Conservation (phyloP, 1,284 basidiomycete species). For the Cryptococcus depauperatus region DNA sequence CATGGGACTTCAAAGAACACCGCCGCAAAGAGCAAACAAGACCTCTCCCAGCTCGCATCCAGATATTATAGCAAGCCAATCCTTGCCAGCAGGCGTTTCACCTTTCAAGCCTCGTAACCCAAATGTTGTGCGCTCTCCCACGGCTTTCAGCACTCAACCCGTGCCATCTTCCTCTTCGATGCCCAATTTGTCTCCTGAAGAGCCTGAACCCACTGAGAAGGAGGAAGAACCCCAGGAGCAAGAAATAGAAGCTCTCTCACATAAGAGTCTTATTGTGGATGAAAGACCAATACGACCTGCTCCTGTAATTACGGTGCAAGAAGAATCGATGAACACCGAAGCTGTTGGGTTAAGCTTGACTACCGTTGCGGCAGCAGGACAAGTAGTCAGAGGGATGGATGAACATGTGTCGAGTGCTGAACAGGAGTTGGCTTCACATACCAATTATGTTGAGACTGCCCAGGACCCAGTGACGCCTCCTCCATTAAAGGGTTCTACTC, state of each 20-base stretch:
- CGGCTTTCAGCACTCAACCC: background rate
- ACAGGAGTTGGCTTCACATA: conserved; percentile 1
- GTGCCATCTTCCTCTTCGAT: background rate
- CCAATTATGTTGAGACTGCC: background rate
- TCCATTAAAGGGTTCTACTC: background rate
- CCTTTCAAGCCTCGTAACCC: conserved; percentile 21
- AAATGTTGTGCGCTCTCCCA: conserved; percentile 16
- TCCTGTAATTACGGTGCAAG: conserved; percentile 1
- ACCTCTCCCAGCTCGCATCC: background rate
- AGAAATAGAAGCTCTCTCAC: background rate
- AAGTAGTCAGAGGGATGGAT: too few relatives aligned
- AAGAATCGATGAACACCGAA: conserved; percentile 5
- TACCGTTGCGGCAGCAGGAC: background rate
- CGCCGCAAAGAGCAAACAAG: conserved; percentile 15
- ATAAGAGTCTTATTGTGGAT: conserved; percentile 6
- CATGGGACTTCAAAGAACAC: conserved; percentile 34
- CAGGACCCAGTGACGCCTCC: background rate
- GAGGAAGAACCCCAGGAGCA: background rate
- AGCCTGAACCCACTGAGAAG: background rate
- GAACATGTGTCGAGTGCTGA: background rate
- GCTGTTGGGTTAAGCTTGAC: background rate
- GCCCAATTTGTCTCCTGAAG: background rate
- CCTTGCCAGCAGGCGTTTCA: background rate
- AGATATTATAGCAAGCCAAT: background rate
- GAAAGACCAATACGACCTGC: conserved; percentile 11